phyloP scores from a whole-genome alignment of 129 eudicot genomes.

The Pulicaria dysenterica region DNA sequence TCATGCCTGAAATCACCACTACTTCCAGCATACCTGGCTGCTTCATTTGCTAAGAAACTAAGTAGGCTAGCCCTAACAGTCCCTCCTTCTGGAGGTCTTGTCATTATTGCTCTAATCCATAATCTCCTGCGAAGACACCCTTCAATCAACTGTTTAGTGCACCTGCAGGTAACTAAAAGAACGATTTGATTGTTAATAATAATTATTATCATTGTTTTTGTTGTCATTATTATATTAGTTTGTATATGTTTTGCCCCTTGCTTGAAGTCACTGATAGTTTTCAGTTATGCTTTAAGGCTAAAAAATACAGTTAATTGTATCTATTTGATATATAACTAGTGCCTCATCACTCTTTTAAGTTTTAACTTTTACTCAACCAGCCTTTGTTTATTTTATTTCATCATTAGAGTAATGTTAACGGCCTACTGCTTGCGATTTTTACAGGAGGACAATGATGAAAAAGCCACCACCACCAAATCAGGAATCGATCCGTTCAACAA shows the following conservation, averaged over 20 bases:
- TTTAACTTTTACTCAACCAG: not conserved
- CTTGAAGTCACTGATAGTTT: not conserved
- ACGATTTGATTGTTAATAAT: not conserved
- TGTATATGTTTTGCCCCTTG: not conserved
- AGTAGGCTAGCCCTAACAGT: constrained; percentile 75
- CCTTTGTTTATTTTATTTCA: not conserved
- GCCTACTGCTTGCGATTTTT: not conserved
- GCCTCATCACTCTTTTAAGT: not conserved
- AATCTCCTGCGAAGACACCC: constrained; percentile 91
- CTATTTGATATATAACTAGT: not conserved
- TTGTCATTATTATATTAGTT: no score
- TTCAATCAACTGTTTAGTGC: constrained; percentile 84
- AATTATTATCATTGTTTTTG: no score
- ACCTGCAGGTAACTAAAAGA: constrained; percentile 46
- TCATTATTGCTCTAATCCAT: constrained; percentile 77
- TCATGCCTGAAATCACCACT: constrained; percentile 93
- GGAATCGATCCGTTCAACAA: constrained; percentile 75
- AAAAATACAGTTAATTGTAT: not conserved
- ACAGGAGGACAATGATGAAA: constrained; percentile 52
- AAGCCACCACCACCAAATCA: constrained; percentile 35
- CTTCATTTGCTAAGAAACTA: constrained; percentile 87
- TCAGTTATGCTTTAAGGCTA: not conserved
- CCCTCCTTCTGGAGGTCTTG: constrained; percentile 86
- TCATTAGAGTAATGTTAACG: not conserved
- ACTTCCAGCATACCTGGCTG: constrained; percentile 91